A percentile compares a stretch with the other conserved stretches of the same genome.
Evolutionary conservation across 2,329 filamentous ascomycete genomes (phyloP).

Genomic region (Grosmannia clavigera): DNA sequence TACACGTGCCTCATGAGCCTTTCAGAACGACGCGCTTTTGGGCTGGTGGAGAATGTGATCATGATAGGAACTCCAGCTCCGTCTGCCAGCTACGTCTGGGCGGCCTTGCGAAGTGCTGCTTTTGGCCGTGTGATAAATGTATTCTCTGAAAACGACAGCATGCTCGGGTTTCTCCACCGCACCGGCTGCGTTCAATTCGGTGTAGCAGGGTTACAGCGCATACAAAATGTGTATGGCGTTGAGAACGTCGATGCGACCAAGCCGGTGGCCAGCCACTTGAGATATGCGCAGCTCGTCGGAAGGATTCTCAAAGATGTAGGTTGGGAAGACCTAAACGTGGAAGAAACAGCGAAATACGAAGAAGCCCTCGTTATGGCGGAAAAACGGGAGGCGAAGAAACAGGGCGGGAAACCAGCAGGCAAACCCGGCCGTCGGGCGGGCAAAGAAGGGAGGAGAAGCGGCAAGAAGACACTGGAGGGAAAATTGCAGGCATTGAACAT

Average conservation of each 20-base stretch:
- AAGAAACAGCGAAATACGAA: conserved; percentile 21
- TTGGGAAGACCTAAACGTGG: conserved; percentile 51
- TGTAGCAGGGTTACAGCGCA: conserved; percentile 68
- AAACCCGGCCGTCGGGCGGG: not conserved
- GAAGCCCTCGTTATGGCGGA: conserved; percentile 18
- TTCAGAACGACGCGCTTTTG: conserved; percentile 71
- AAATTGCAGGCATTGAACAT: conserved; percentile 4
- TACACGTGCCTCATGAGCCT: conserved; percentile 72
- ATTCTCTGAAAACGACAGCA: conserved; percentile 75
- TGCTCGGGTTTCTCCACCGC: conserved; percentile 79
- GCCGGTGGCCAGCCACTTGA: conserved; percentile 54
- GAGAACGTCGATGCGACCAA: conserved; percentile 59
- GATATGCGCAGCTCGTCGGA: conserved; percentile 57
- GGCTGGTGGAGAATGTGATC: conserved; percentile 73
- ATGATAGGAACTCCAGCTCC: conserved; percentile 75
- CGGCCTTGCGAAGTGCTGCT: conserved; percentile 64
- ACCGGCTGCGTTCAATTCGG: conserved; percentile 72
- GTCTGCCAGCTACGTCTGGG: conserved; percentile 60
- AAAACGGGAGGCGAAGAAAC: conserved; percentile 8
- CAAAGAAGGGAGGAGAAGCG: not conserved
- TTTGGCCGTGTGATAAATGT: conserved; percentile 80
- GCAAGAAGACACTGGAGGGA: conserved; percentile 2
- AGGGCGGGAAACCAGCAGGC: not conserved
- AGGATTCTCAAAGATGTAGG: conserved; percentile 53
- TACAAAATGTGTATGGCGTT: conserved; percentile 51